These are phyloP conservation scores for Zymoseptoria tritici DNA, from an alignment of 2,329 filamentous ascomycete genomes.

Conservation along the genomic window DNA sequence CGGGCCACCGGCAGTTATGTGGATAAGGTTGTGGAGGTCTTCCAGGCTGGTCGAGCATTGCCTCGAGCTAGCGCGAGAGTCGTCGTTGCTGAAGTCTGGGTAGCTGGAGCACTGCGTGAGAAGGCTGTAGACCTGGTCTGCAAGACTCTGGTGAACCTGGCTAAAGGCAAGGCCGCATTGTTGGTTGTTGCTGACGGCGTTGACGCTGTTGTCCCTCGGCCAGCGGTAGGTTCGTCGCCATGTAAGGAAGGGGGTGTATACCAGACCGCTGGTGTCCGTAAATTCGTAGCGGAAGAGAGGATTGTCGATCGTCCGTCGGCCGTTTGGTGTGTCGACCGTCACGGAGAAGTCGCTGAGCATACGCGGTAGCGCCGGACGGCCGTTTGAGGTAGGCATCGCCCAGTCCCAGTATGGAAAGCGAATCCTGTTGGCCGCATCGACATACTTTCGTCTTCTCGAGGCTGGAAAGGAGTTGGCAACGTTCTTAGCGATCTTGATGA, in stretches of 20 bases:
- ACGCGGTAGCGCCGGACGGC: conserved; percentile 18
- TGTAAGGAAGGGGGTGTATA: conserved; percentile 24
- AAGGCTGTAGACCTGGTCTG: conserved; percentile 28
- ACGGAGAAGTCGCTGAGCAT: conserved; percentile 19
- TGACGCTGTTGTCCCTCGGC: conserved; percentile 20
- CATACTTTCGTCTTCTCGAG: conserved; percentile 17
- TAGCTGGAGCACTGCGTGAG: conserved; percentile 29
- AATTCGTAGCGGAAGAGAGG: conserved; percentile 22
- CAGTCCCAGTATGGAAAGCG: conserved; percentile 26
- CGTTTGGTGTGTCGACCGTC: conserved; percentile 22
- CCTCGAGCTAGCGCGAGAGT: conserved; percentile 15
- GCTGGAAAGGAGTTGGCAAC: conserved; percentile 21
- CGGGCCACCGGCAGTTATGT: conserved; percentile 25
- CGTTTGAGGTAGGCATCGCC: conserved; percentile 17
- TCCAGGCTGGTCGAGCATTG: conserved; percentile 29
- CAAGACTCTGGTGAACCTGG: conserved; percentile 23
- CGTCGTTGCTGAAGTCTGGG: conserved; percentile 26
- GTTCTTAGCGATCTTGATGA: conserved; percentile 22
- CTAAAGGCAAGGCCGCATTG: conserved; percentile 18
- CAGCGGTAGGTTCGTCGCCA: conserved; percentile 27
- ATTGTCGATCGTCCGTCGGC: conserved; percentile 22
- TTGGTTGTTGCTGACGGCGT: conserved; percentile 16
- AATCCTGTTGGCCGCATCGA: conserved; percentile 20
- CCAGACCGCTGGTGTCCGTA: conserved; percentile 16
- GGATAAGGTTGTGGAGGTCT: conserved; percentile 31